A percentile compares a stretch with the other conserved stretches of the same genome.
These are phyloP conservation scores for Penicillium thymicola DNA, from an alignment of 2,329 filamentous ascomycete genomes.

Conservation along the genomic window DNA sequence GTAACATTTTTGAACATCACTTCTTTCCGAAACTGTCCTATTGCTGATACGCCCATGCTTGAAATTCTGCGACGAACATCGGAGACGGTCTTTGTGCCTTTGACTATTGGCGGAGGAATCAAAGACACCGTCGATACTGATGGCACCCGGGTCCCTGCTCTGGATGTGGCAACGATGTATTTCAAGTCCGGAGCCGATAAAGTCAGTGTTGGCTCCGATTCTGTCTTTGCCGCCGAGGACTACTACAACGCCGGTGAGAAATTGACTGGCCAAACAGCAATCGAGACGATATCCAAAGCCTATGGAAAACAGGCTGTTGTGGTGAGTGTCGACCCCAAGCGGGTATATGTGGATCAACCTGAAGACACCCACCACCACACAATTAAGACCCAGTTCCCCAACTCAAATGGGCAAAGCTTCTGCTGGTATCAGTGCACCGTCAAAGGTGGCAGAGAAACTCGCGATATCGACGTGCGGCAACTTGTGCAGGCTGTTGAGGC, in stretches of 20 bases:
- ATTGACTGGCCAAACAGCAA: constrained; percentile 78
- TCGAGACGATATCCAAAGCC: constrained; percentile 88
- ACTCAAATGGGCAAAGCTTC: constrained; percentile 71
- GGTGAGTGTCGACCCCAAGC: constrained; percentile 88
- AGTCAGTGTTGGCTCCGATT: constrained; percentile 93
- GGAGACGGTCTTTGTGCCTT: constrained; percentile 88
- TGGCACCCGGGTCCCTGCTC: constrained; percentile 78
- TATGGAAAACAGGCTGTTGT: constrained; percentile 98
- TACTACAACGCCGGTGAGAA: constrained; percentile 71
- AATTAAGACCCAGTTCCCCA: constrained; percentile 65
- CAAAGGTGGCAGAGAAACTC: constrained; percentile 90
- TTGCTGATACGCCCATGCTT: constrained; percentile 92
- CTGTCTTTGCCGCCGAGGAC: constrained; percentile 86
- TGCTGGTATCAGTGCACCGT: constrained; percentile 99
- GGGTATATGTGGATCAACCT: constrained; percentile 74
- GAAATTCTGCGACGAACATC: constrained; percentile 85
- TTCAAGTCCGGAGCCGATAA: constrained; percentile 97
- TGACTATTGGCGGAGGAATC: constrained; percentile 95
- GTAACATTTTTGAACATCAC: constrained; percentile 98
- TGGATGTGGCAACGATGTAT: constrained; percentile 94
- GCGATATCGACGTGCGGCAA: constrained; percentile 88
- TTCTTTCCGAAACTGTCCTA: constrained; percentile 89
- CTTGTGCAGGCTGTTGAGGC: constrained; percentile 85
- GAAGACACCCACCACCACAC: constrained; percentile 71
- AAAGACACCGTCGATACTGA: constrained; percentile 88